These are phyloP conservation scores for Paracorniculantispora psalliotae DNA, from an alignment of 2,329 filamentous ascomycete species.

Conservation along the genomic window DNA sequence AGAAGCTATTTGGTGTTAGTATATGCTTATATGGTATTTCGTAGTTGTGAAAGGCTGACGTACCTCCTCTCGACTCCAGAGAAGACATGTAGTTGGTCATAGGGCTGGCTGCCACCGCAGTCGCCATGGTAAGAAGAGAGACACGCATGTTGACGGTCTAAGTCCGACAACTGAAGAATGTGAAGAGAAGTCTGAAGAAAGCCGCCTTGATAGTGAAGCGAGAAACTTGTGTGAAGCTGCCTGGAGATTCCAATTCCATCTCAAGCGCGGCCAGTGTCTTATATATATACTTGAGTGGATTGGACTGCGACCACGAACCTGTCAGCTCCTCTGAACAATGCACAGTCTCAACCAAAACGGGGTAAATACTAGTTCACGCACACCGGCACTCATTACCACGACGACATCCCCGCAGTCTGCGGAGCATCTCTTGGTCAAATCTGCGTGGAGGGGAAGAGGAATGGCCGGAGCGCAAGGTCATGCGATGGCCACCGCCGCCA, in stretches of 20 bases:
- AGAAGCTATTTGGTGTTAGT: slow-evolving; percentile 10
- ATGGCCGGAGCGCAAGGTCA: neutral
- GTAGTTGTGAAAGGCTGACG: slow-evolving; percentile 6
- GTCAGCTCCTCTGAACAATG: neutral
- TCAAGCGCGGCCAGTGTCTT: neutral
- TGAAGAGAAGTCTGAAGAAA: neutral
- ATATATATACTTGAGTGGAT: neutral
- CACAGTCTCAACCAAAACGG: neutral
- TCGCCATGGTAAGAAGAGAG: slow-evolving; percentile 23
- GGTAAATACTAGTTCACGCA: neutral
- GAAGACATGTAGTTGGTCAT: slow-evolving; percentile 20
- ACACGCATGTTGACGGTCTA: slow-evolving; percentile 19
- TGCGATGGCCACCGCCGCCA: neutral
- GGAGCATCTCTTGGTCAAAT: neutral
- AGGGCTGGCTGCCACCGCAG: slow-evolving; percentile 24
- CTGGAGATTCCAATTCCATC: neutral
- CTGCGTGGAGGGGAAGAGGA: neutral
- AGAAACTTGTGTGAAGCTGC: neutral
- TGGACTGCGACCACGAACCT: neutral
- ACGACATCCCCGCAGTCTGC: neutral
- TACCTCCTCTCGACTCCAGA: slow-evolving; percentile 33
- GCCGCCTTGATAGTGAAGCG: neutral
- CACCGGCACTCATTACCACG: neutral
- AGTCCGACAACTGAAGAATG: neutral
- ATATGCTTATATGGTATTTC: neutral